These are phyloP conservation scores for Coffea eugenioides DNA, from an alignment of 257 asterid genomes.

Conservation along the genomic window DNA sequence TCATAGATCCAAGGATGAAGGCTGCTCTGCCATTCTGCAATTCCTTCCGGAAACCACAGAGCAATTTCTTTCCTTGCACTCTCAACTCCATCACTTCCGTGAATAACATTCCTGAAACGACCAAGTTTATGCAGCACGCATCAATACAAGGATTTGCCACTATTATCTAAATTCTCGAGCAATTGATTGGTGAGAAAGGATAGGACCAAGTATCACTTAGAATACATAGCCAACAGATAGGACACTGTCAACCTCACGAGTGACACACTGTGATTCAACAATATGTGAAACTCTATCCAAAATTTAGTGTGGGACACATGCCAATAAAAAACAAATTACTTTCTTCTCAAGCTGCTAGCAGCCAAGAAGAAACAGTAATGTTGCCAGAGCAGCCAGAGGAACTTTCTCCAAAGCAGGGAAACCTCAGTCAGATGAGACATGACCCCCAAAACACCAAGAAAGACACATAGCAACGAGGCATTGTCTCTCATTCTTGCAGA, in stretches of 20 bases:
- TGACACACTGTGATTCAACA: background rate
- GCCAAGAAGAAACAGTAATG: no score
- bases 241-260: background rate
- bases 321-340: background rate
- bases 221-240: no score
- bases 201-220: background rate
- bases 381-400: background rate
- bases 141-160: background rate
- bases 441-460: background rate
- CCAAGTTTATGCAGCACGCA: conserved; percentile 1
- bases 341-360: background rate
- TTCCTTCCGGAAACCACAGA: conserved; percentile 97
- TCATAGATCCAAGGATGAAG: conserved; percentile 89
- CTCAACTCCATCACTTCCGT: conserved; percentile 92
- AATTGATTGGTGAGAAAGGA: background rate
- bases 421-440: background rate
- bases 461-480: background rate
- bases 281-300: background rate
- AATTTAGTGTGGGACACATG: background rate
- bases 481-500: background rate
- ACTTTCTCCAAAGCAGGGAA: background rate
- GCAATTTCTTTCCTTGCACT: conserved; percentile 87
- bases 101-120: conserved; percentile 77
- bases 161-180: background rate
- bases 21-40: conserved; percentile 84